phyloP scores from a whole-genome alignment of 345 rosid species.

The Cardamine chenopodiifolia region DNA sequence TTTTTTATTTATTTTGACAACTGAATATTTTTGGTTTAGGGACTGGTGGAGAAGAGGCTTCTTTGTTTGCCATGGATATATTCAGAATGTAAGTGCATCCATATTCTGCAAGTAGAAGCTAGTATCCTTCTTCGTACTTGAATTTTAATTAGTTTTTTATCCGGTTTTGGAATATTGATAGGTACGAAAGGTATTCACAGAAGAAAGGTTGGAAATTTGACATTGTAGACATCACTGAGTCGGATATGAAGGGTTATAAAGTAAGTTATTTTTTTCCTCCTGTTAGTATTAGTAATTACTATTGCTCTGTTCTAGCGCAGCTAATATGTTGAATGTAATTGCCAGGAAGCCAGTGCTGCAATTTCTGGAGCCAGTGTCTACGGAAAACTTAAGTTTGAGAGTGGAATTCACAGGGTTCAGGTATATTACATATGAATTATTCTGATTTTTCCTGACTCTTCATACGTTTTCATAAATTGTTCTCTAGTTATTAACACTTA shows the following conservation, averaged over 20 bases:
- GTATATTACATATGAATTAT: slow-evolving; percentile 40
- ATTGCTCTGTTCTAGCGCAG: slow-evolving; percentile 19
- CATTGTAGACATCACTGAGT: slow-evolving; percentile 71
- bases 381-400: slow-evolving; percentile 96
- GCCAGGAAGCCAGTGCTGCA: slow-evolving; percentile 95
- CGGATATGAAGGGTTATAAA: slow-evolving; percentile 92
- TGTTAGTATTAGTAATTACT: background rate
- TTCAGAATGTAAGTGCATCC: slow-evolving; percentile 71
- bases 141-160: background rate
- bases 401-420: slow-evolving; percentile 99
- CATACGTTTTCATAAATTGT: background rate
- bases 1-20: slow-evolving; percentile 8
- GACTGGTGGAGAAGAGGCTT: slow-evolving; percentile 97
- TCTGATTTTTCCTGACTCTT: background rate
- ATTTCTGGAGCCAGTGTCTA: slow-evolving; percentile 77
- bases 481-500: slow-evolving; percentile 31
- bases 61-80: slow-evolving; percentile 91
- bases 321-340: slow-evolving; percentile 34
- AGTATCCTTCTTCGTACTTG: slow-evolving; percentile 11
- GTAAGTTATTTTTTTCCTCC: slow-evolving; percentile 34
- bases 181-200: slow-evolving; percentile 94
- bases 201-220: slow-evolving; percentile 93
- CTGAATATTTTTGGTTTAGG: slow-evolving; percentile 46
- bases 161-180: slow-evolving; percentile 36
- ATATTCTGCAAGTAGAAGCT: background rate